These are phyloP conservation scores for Dalbergia cochinchinensis DNA, from an alignment of 306 rosid species.

Conservation along the genomic window DNA sequence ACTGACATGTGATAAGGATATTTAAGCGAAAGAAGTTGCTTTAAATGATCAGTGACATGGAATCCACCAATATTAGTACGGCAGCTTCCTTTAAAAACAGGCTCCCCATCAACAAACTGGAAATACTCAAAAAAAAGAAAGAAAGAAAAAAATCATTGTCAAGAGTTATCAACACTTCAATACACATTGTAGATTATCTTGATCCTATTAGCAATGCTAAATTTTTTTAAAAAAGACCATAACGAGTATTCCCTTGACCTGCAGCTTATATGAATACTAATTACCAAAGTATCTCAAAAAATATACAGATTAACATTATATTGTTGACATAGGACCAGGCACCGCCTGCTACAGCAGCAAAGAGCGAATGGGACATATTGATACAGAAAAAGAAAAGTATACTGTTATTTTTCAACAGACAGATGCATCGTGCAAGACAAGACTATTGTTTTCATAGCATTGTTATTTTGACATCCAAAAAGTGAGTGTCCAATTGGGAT, in stretches of 20 bases:
- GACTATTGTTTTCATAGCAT: no score
- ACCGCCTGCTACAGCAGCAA: no score
- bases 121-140: conserved; percentile 24
- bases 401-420: no score
- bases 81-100: conserved; percentile 81
- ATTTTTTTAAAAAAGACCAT: not conserved
- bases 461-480: no score
- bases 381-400: no score
- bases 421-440: no score
- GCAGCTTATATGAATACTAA: not conserved
- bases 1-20: conserved; percentile 93
- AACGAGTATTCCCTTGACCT: not conserved
- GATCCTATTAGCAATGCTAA: conserved; percentile 19
- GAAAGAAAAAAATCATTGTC: not conserved
- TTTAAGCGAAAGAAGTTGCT: conserved; percentile 61
- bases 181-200: conserved; percentile 4
- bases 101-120: conserved; percentile 95
- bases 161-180: not conserved
- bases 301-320: conserved; percentile 22
- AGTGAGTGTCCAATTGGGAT: no score
- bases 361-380: no score
- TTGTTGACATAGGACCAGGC: no score
- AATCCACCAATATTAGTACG: conserved; percentile 95
- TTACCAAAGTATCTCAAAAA: conserved; percentile 6
- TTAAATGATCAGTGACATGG: conserved; percentile 79